These are phyloP conservation scores for Leccinum pallidistipes DNA, from an alignment of 1,284 basidiomycete genomes.

Conservation along the genomic window DNA sequence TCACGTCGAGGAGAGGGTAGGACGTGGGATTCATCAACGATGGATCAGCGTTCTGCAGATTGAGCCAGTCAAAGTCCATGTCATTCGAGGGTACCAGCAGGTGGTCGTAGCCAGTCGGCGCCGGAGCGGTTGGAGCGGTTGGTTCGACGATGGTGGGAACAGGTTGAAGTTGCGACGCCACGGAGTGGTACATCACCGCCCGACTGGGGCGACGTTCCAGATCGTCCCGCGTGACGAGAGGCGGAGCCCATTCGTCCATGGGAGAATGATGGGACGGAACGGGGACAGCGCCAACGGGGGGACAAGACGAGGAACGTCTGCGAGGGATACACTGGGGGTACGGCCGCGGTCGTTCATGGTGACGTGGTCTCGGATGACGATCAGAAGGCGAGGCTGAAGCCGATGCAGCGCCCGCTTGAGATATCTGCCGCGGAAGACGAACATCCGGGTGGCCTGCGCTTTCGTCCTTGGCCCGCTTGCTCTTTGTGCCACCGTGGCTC, in stretches of 20 bases:
- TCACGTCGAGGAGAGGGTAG: slow-evolving; percentile 3
- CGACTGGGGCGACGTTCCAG: slow-evolving; percentile 40
- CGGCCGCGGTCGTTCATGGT: slow-evolving; percentile 23
- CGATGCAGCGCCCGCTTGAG: slow-evolving; percentile 15
- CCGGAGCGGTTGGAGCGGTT: not conserved
- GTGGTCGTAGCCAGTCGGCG: not conserved
- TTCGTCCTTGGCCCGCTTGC: slow-evolving; percentile 23
- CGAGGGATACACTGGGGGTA: slow-evolving; percentile 23
- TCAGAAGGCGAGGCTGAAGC: not conserved
- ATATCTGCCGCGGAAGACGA: slow-evolving; percentile 43
- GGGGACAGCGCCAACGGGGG: slow-evolving; percentile 36
- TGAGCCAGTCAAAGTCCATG: slow-evolving; percentile 12
- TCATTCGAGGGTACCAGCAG: not conserved
- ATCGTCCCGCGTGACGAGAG: slow-evolving; percentile 37
- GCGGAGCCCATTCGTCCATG: slow-evolving; percentile 17
- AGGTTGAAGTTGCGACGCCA: slow-evolving; percentile 3
- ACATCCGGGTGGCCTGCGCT: slow-evolving; percentile 2
- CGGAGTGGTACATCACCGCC: slow-evolving; percentile 34
- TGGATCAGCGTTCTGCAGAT: slow-evolving; percentile 7
- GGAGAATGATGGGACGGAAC: slow-evolving; percentile 22
- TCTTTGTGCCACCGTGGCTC: slow-evolving; percentile 18
- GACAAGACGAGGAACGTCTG: slow-evolving; percentile 42
- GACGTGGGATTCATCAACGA: slow-evolving; percentile 2
- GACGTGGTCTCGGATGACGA: slow-evolving; percentile 3
- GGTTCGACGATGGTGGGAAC: slow-evolving; percentile 1